Conservation (phyloP, 805 yeast species). For the Helenozyma rhizophorensis region DNA sequence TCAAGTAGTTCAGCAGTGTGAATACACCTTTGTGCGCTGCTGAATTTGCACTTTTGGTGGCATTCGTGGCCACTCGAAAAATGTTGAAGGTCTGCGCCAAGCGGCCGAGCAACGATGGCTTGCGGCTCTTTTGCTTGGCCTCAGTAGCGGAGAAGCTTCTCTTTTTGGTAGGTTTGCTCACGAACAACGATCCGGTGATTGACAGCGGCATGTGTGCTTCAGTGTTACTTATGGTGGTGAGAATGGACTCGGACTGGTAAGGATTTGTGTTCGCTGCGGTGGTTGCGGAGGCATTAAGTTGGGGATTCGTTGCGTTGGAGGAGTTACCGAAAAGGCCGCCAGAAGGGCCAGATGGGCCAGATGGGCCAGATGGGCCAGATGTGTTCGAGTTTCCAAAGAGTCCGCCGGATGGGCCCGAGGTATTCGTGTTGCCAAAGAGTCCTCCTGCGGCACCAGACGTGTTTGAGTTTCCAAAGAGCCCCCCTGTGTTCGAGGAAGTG, state of each 20-base stretch:
- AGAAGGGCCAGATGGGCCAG: not conserved
- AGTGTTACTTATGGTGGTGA: constrained; percentile 18
- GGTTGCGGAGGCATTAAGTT: constrained; percentile 1
- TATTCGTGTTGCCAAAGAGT: constrained; percentile 5
- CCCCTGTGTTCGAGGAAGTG: not conserved
- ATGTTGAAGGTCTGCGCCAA: constrained; percentile 33
- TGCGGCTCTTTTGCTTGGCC: constrained; percentile 9
- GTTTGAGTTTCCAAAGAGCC: constrained; percentile 2
- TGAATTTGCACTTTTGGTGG: constrained; percentile 3
- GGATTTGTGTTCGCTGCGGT: constrained; percentile 20
- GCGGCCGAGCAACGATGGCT: constrained; percentile 25
- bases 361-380: not conserved
- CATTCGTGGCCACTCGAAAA: constrained; percentile 21
- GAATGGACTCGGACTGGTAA: constrained; percentile 24
- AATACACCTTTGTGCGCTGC: constrained; percentile 28
- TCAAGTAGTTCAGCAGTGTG: constrained; percentile 22
- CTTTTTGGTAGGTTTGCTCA: constrained; percentile 12
- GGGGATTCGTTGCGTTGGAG: not conserved
- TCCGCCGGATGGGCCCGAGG: constrained; percentile 4
- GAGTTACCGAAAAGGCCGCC: constrained; percentile 2
- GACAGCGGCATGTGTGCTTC: constrained; percentile 28
- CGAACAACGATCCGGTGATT: constrained; percentile 25
- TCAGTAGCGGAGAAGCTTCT: constrained; percentile 14
- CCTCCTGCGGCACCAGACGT: constrained; percentile 3
- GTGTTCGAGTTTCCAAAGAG: constrained; percentile 7